phyloP scores from a whole-genome alignment of 2,329 filamentous ascomycete species.

The Penicillium thymicola region DNA sequence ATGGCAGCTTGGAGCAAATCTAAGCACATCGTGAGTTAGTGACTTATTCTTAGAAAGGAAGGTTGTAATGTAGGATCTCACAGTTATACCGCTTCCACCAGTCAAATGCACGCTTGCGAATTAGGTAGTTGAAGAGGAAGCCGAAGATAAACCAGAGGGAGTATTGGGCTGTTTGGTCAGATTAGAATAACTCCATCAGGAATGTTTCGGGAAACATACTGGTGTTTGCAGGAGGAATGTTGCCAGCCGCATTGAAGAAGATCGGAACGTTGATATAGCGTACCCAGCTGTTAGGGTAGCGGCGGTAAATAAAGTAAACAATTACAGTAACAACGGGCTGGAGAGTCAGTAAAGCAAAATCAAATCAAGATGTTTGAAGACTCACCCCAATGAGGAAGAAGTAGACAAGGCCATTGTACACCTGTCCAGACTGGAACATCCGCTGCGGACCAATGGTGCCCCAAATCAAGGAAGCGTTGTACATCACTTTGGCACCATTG shows the following conservation, averaged over 20 bases:
- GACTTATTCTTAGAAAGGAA: conserved; percentile 11
- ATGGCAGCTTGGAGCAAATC: conserved; percentile 27
- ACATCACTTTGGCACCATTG: conserved; percentile 33
- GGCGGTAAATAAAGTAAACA: conserved; percentile 28
- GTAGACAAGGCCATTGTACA: conserved; percentile 31
- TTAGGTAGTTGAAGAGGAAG: conserved; percentile 31
- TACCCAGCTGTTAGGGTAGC: conserved; percentile 31
- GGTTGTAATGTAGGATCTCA: conserved; percentile 2
- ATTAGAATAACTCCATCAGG: background rate
- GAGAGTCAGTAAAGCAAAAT: background rate
- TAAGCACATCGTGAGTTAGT: background rate
- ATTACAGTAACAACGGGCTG: conserved; percentile 30
- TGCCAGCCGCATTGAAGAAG: conserved; percentile 34
- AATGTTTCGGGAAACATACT: conserved; percentile 24
- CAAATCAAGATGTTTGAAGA: background rate
- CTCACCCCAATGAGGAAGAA: conserved; percentile 34
- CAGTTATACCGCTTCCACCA: conserved; percentile 38
- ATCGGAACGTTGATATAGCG: conserved; percentile 35
- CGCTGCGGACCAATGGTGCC: conserved; percentile 34
- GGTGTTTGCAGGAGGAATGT: conserved; percentile 34
- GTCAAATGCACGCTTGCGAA: conserved; percentile 29
- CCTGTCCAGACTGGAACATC: conserved; percentile 32
- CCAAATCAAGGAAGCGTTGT: conserved; percentile 35
- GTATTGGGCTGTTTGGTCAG: conserved; percentile 22
- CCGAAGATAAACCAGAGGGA: conserved; percentile 35